Base-by-base conservation (phyloP, 2,329 filamentous ascomycete genomes). In the Fusarium liriodendri region DNA sequence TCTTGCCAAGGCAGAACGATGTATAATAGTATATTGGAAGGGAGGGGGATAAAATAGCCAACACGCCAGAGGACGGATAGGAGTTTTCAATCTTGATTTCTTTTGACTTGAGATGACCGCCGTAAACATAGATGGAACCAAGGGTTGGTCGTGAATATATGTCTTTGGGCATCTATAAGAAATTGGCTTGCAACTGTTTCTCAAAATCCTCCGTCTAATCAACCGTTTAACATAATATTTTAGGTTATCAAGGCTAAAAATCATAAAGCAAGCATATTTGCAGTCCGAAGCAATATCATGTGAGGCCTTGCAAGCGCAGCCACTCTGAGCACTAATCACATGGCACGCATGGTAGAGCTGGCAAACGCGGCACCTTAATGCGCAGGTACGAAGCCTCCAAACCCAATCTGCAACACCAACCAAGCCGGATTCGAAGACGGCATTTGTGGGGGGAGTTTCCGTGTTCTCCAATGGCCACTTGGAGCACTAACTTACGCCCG, bases 1-100 rank as follows among this genome's bases (percentile, higher is more conserved):
- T 66, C 37, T 65, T 68, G 58, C 66, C 71, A 52, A 64, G 64
- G 59, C 37, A 55, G 62, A 45, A 66, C 59, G 67, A 61, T 74
- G 71, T 75, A 76, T 74, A 69, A 62, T 77, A 76, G 64, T 50
- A 37, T 62, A 68, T 66, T 40, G 50, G 63, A 71, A 67, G 37
- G 45, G 60, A 60, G 58, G 64, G 64, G 64, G 67, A 64, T 47
- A 71, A 66, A 71, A 64, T 67, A 70, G 69, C 69, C 63, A 63
- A 62, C 60, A 69, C 54, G 55, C 70, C 32, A 38, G 61, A 66
- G 74, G 47, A 73, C 62, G 64, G 67, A 54, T 61, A 66, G 76
- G 76, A 78, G 76, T 78, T 78, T 76, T 66, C 62, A 75, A 72
- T 70, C 64, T 70, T 73, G 55, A 66, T 45, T 73, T 72, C 50